Base-by-base conservation (phyloP, 2,329 filamentous ascomycete species). In the Colletotrichum somersetense region DNA sequence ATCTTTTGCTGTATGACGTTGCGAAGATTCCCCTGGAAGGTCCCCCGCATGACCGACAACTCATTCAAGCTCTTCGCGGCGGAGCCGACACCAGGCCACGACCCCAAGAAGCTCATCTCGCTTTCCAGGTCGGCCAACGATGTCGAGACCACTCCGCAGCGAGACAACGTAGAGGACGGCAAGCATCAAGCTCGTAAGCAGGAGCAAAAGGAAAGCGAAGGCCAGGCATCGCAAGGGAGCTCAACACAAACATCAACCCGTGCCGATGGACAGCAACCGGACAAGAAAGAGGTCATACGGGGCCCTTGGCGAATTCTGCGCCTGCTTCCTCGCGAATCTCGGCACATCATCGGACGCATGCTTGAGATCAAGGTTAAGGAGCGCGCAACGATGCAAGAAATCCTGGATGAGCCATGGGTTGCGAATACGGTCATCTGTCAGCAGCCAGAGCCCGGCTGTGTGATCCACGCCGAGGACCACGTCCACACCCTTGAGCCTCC, bases 1-100 rank as follows among this genome's bases (percentile, higher is more conserved):
- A 98, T 99, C 67, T 99, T 96, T 83, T 98, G 96, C 83, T 99
- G 96, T 85, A 99, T 99, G 96, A 96, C 94, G 6, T 86, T 99
- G 53, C 89, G 96, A 30, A 88, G 96, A 46, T 99, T 99, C 79
- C 96, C 96, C 0, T 99, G 96, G 96, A 99, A 99, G 84, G 91
- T 97, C 46, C 96, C 96, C 5, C 91, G 95, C 52, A 85, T 95
- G 80, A 93, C 93, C 4, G 96, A 99, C 81, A 98, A 97, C 81
- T 97, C 95, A 0, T 99, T 94, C 83, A 95, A 96, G 78, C 88
- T 99, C 1, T 99, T 99, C 79, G 91, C 96, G 18, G 91, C 96
- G 1, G 89, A 93, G 10, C 95, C 96, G 1, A 93, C 95, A 3
- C 92, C 93, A 0, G 93, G 92, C 2, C 88, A 91, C 74, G 88